Evolutionary conservation across 177 flowering plant genomes (phyloP).

Genomic region (Vitis hybrid): DNA sequence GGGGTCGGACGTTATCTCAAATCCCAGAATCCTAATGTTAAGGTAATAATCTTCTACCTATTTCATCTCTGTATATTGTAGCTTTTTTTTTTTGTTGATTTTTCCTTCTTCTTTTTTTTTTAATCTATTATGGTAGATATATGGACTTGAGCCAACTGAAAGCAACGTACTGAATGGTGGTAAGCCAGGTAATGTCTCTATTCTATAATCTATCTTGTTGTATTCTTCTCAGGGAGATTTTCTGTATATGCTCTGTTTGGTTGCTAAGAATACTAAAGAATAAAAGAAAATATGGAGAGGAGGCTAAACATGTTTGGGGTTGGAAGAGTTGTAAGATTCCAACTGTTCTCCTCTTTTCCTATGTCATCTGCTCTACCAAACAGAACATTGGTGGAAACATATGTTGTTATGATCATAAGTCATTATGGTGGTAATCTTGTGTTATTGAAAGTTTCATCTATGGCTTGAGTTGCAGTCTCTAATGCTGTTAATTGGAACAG

Average conservation of each 20-base stretch:
- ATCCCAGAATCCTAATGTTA: constrained; percentile 68
- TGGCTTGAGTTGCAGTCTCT: no score
- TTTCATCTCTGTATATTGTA: background rate
- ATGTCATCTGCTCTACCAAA: no score
- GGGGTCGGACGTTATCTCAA: constrained; percentile 81
- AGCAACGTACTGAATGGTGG: constrained; percentile 74
- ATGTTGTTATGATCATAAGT: no score
- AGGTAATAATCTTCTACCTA: constrained; percentile 40
- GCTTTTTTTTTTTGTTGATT: background rate
- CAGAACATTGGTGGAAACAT: background rate
- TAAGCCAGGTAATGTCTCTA: constrained; percentile 52
- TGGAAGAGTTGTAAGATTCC: background rate
- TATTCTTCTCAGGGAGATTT: background rate
- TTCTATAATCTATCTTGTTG: background rate
- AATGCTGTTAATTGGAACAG: constrained; percentile 26
- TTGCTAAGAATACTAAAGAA: no score
- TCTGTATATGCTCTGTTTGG: background rate
- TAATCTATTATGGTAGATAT: constrained; percentile 21
- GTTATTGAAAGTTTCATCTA: no score
- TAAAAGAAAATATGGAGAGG: no score
- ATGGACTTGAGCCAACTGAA: constrained; percentile 76
- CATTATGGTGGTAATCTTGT: no score
- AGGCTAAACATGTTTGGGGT: background rate
- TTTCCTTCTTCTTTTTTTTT: background rate
- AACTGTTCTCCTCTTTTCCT: no score